These are phyloP conservation scores for Echria macrotheca DNA, from an alignment of 495 filamentous ascomycete genomes.

Conservation along the genomic window DNA sequence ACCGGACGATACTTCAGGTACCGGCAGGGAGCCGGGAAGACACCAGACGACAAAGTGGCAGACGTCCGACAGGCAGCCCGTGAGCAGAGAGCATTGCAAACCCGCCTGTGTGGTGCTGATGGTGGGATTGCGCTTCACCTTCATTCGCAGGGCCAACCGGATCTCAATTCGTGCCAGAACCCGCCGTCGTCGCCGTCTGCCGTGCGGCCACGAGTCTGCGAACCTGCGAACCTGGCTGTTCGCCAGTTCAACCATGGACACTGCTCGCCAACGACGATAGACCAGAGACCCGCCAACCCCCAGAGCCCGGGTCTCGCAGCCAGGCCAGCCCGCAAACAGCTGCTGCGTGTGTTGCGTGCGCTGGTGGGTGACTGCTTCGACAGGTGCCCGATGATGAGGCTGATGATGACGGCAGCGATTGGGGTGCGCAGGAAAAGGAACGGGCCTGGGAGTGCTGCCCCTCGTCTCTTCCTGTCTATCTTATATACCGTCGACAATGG, in stretches of 20 bases:
- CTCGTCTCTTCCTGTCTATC: no score
- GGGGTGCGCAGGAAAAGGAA: neutral
- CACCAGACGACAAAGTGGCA: constrained; percentile 7
- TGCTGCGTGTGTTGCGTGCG: no score
- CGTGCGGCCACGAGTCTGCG: no score
- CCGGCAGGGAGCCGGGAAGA: neutral
- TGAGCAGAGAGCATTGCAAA: neutral
- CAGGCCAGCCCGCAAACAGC: no score
- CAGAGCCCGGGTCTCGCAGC: no score
- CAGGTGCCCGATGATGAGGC: constrained; percentile 8
- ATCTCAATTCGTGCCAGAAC: neutral
- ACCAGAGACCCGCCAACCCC: no score
- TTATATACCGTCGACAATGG: no score
- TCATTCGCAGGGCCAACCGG: neutral
- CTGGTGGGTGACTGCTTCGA: no score
- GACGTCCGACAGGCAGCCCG: neutral
- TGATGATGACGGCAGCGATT: neutral
- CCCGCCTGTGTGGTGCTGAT: neutral
- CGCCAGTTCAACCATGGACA: no score
- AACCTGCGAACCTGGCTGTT: no score
- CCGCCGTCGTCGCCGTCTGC: neutral
- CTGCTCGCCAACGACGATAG: no score
- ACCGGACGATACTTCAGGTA: neutral
- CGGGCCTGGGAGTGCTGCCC: no score
- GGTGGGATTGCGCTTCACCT: constrained; percentile 6